phyloP scores from a whole-genome alignment of 345 rosid genomes.

The Populus davidiana region DNA sequence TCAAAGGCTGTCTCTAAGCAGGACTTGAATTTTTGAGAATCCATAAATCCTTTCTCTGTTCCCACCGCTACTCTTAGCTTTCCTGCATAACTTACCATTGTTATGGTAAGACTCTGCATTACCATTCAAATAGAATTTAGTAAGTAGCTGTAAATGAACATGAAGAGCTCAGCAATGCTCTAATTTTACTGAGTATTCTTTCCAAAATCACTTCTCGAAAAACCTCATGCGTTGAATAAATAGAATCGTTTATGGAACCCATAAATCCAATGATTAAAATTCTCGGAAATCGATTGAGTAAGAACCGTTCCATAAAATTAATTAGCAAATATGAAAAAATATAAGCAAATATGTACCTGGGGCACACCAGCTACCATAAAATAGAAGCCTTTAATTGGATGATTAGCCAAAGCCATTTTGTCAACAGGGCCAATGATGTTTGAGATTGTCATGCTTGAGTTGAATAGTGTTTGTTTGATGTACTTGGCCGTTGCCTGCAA shows the following conservation, averaged over 20 bases:
- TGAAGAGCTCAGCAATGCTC: too few species aligned
- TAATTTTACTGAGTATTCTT: too few species aligned
- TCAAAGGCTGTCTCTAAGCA: slow-evolving; percentile 22
- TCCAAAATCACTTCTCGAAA: too few species aligned
- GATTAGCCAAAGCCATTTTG: slow-evolving; percentile 41
- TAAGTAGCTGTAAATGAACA: too few species aligned
- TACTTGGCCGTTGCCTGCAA: slow-evolving; percentile 34
- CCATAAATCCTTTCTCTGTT: slow-evolving; percentile 37
- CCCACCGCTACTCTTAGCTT: slow-evolving; percentile 29
- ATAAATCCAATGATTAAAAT: too few species aligned
- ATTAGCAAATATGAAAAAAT: neutral
- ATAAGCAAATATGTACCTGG: slow-evolving; percentile 18
- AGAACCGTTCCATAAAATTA: too few species aligned
- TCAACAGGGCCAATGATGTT: slow-evolving; percentile 48
- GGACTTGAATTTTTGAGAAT: slow-evolving; percentile 27
- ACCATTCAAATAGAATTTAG: neutral
- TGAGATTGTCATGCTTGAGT: slow-evolving; percentile 49
- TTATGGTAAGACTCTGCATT: slow-evolving; percentile 20
- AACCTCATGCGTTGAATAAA: too few species aligned
- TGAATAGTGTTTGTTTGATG: slow-evolving; percentile 37
- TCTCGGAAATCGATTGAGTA: too few species aligned
- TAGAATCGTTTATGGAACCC: too few species aligned
- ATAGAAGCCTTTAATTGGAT: slow-evolving; percentile 47
- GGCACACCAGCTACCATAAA: slow-evolving; percentile 41
- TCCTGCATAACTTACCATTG: slow-evolving; percentile 37